Evolutionary conservation across 495 filamentous ascomycete species (phyloP).

Genomic region (Penicillium desertorum): DNA sequence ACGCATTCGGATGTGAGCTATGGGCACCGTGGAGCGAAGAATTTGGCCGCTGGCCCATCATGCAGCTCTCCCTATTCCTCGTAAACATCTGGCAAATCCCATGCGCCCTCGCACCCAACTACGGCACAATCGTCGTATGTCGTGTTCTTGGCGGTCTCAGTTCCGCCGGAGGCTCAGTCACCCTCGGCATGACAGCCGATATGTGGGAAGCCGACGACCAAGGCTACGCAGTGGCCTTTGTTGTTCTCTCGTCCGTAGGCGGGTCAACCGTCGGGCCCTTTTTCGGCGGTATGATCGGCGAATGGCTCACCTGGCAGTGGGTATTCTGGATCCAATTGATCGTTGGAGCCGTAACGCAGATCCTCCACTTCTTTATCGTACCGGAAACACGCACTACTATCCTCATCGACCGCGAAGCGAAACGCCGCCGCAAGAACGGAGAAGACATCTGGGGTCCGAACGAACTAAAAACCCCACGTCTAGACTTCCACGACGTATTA

Average conservation of each 20-base stretch:
- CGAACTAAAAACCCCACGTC: slow-evolving; percentile 53
- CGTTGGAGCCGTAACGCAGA: slow-evolving; percentile 63
- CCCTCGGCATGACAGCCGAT: slow-evolving; percentile 79
- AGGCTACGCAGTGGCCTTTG: slow-evolving; percentile 63
- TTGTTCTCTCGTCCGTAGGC: slow-evolving; percentile 73
- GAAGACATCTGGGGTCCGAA: slow-evolving; percentile 63
- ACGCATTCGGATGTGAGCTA: slow-evolving; percentile 78
- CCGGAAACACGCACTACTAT: slow-evolving; percentile 68
- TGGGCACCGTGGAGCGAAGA: slow-evolving; percentile 85
- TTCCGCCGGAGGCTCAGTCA: slow-evolving; percentile 76
- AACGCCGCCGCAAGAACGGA: slow-evolving; percentile 59
- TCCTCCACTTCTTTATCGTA: slow-evolving; percentile 65
- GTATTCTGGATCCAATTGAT: slow-evolving; percentile 80
- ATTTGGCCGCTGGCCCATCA: slow-evolving; percentile 69
- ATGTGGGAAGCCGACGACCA: slow-evolving; percentile 74
- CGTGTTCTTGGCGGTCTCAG: slow-evolving; percentile 68
- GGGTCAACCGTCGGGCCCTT: slow-evolving; percentile 77
- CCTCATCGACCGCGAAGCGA: slow-evolving; percentile 65
- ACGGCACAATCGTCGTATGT: slow-evolving; percentile 62
- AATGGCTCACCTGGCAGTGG: slow-evolving; percentile 70
- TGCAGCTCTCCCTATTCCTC: slow-evolving; percentile 66
- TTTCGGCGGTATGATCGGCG: slow-evolving; percentile 73
- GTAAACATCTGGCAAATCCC: slow-evolving; percentile 77
- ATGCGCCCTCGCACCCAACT: slow-evolving; percentile 69
- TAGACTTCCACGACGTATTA: slow-evolving; percentile 56